Conservation (phyloP, 2,329 filamentous ascomycete genomes). For the Xylariaceae sp. region DNA sequence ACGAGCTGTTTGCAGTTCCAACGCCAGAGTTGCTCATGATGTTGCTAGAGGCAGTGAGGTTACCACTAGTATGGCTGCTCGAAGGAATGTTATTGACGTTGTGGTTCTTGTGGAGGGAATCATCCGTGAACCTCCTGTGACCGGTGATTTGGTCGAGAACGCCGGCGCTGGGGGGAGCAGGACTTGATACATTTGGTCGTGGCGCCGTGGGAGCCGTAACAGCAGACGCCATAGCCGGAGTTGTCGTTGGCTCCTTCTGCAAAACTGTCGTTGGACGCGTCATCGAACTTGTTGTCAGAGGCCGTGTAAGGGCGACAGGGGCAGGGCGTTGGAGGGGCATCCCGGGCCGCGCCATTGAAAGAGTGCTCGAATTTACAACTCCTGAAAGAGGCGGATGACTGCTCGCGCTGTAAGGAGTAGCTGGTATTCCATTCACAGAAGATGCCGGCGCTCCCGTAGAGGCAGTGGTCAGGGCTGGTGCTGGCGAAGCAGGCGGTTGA, state of each 20-base stretch:
- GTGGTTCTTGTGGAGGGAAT: constrained; percentile 12
- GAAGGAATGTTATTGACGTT: neutral
- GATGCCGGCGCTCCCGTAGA: constrained; percentile 11
- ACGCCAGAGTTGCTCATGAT: neutral
- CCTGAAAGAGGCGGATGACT: neutral
- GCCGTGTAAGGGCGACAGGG: constrained; percentile 24
- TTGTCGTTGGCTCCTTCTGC: constrained; percentile 17
- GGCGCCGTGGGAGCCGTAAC: constrained; percentile 6
- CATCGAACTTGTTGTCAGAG: constrained; percentile 22
- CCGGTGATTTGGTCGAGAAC: constrained; percentile 29
- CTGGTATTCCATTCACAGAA: constrained; percentile 11
- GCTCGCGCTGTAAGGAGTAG: constrained; percentile 7
- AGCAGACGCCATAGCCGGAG: constrained; percentile 2
- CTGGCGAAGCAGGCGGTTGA: constrained; percentile 25
- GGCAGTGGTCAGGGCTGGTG: constrained; percentile 19
- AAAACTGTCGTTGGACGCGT: constrained; percentile 19
- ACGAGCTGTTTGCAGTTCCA: neutral
- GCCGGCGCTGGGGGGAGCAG: constrained; percentile 26
- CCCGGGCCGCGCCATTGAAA: constrained; percentile 20
- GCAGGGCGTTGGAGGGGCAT: constrained; percentile 26
- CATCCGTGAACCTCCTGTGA: constrained; percentile 21
- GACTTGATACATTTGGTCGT: constrained; percentile 22
- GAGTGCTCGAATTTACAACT: constrained; percentile 11
- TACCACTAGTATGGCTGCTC: neutral
- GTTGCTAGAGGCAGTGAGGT: neutral